Evolutionary conservation across 2,329 filamentous ascomycete genomes (phyloP), one percentile per base, ranked within the genome.

Genomic region (Ophiocordyceps camponoti-rufipedis): DNA sequence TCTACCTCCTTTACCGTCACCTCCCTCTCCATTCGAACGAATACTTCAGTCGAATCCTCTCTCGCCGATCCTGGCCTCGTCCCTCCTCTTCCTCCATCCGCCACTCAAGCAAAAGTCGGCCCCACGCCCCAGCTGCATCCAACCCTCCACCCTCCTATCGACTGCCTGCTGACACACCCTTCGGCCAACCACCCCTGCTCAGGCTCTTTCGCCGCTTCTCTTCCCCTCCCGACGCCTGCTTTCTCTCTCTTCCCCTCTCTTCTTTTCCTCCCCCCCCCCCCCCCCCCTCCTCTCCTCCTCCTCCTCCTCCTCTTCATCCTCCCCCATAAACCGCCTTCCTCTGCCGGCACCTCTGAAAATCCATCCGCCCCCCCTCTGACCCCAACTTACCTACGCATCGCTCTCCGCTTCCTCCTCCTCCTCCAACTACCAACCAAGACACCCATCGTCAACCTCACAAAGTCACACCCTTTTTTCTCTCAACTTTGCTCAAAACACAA

Each of bases 191-290:
- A 23, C 38, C 38, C 38, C 38, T 18, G 5, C 38, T 40, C 19
- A 23, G 23, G 23, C 23, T 23, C 23, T 23, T 23, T 23, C 23
- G 23, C 23, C 23, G 23, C 23, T 23, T 41, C 52, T 53, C 51
- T 50, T 48, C 52, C 56, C 55, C 46, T 48, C 48, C 49, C 49
- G 44, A 43, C 31, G 28, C 46, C 51, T 39, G 13, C 14, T 32
- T 35, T 29, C 49, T 49, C 50, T 33, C 49, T 47, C 47, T 45
- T 51, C 49, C 40, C 41, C n/a, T n/a, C 35, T 44, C 28, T 44
- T 35, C 29, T 13, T 35, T 44, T 35, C 31, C 31, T 38, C 16
- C 29, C 31, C 16, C 18, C 32, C 10, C 31, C 10, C 31, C 29
- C 29, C 29, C 32, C 18, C 10, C 32, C 19, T 28, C 29, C 23